Conservation (phyloP, 2,329 filamentous ascomycete genomes). For the Metarhizium rileyi region DNA sequence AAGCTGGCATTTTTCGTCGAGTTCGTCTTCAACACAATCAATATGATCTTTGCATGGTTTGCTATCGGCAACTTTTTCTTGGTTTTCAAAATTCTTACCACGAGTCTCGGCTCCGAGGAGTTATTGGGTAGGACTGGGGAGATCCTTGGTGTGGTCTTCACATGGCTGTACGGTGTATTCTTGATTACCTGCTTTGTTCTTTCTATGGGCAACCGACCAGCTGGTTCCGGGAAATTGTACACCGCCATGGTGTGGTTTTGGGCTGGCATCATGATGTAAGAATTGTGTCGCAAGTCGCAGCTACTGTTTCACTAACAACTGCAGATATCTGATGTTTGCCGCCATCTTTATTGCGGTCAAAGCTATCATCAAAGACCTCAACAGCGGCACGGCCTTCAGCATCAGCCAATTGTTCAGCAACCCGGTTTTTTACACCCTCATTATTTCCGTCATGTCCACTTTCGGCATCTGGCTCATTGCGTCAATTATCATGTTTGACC, state of each 20-base stretch:
- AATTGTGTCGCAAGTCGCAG: conserved; percentile 11
- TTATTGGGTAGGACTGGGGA: conserved; percentile 70
- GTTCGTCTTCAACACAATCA: conserved; percentile 87
- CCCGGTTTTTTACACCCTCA: conserved; percentile 82
- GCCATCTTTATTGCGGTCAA: conserved; percentile 88
- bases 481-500: conserved; percentile 90
- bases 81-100: conserved; percentile 93
- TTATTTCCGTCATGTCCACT: conserved; percentile 84
- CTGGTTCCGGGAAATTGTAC: conserved; percentile 89
- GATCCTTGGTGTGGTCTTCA: conserved; percentile 80
- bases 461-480: conserved; percentile 89
- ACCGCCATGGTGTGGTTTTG: conserved; percentile 98
- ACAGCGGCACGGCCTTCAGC: conserved; percentile 51
- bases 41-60: conserved; percentile 99
- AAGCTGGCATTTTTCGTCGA: conserved; percentile 88
- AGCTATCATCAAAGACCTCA: conserved; percentile 65
- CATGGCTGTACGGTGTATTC: conserved; percentile 90
- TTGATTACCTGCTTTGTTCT: conserved; percentile 92
- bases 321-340: conserved; percentile 82
- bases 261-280: conserved; percentile 85
- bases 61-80: conserved; percentile 98
- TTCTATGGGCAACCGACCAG: conserved; percentile 85
- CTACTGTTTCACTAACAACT: neutral
- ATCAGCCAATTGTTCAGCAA: conserved; percentile 73
- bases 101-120: conserved; percentile 59